Conservation (phyloP, 306 rosid species). For the Herpetospermum pedunculosum region DNA sequence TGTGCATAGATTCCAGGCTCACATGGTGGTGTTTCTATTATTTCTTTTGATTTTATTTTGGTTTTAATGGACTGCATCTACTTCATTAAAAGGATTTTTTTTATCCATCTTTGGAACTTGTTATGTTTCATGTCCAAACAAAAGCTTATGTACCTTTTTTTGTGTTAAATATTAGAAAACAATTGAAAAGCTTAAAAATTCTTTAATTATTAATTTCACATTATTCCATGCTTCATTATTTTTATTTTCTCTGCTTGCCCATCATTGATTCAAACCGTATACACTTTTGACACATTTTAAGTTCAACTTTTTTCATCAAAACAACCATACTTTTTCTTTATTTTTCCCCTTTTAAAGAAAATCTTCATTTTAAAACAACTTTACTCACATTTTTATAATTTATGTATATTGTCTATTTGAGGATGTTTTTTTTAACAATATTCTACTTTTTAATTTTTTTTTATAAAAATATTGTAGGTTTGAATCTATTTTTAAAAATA, state of each 20-base stretch:
- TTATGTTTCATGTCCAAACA: slow-evolving; percentile 4
- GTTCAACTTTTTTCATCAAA: too few species aligned
- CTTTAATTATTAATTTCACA: neutral
- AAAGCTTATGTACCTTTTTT: neutral
- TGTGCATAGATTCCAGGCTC: slow-evolving; percentile 51
- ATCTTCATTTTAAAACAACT: too few species aligned
- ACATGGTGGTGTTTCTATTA: slow-evolving; percentile 48
- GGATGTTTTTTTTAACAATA: too few species aligned
- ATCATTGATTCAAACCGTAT: neutral
- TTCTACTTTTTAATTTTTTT: too few species aligned
- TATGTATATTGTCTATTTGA: too few species aligned
- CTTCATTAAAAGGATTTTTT: neutral
- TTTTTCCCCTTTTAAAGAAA: too few species aligned
- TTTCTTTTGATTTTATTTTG: slow-evolving; percentile 28
- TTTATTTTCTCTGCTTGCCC: neutral
- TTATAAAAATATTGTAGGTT: too few species aligned
- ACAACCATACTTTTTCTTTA: too few species aligned
- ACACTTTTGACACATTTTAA: neutral
- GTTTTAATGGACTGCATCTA: neutral
- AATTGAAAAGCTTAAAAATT: neutral
- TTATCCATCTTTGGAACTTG: slow-evolving; percentile 3
- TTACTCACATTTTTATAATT: too few species aligned
- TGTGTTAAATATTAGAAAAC: neutral
- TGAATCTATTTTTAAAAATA: too few species aligned
- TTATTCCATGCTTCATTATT: neutral